phyloP scores from a whole-genome alignment of 768 basidiomycete genomes.

The Roridomyces roridus region DNA sequence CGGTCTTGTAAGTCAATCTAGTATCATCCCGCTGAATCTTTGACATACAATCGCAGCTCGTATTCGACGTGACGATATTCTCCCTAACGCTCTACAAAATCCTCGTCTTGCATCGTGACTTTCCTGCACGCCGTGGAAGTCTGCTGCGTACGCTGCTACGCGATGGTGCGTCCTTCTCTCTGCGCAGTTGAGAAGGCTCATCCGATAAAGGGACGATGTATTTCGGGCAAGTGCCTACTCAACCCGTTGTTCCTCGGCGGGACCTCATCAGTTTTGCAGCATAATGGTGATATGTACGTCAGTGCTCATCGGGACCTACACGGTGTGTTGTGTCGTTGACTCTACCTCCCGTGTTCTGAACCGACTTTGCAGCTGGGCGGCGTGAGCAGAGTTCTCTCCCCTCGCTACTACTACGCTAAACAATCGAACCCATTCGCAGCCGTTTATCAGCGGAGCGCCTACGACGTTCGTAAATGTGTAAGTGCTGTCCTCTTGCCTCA shows the following conservation, averaged over 20 bases:
- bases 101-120: too few relatives aligned
- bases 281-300: slow-evolving; percentile 43
- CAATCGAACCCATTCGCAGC: slow-evolving; percentile 24
- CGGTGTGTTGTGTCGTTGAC: slow-evolving; percentile 35
- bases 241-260: background rate
- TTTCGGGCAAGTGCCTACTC: slow-evolving; percentile 44
- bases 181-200: background rate
- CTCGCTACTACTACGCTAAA: too few relatives aligned
- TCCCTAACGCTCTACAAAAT: slow-evolving; percentile 49
- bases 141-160: slow-evolving; percentile 43
- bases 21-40: too few relatives aligned
- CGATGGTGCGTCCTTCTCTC: slow-evolving; percentile 39
- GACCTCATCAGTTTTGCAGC: slow-evolving; percentile 23
- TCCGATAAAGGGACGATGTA: slow-evolving; percentile 41
- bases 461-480: slow-evolving; percentile 45
- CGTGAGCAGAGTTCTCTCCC: too few relatives aligned
- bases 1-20: slow-evolving; percentile 30
- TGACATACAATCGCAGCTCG: slow-evolving; percentile 30
- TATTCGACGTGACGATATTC: slow-evolving; percentile 48
- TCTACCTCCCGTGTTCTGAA: background rate
- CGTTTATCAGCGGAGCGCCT: slow-evolving; percentile 36
- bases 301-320: slow-evolving; percentile 43
- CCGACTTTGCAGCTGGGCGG: slow-evolving; percentile 40
- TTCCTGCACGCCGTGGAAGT: slow-evolving; percentile 28
- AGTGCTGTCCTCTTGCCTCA: slow-evolving; percentile 14